phyloP scores from a whole-genome alignment of 1,284 basidiomycete species.

The Ustilago trichophora region DNA sequence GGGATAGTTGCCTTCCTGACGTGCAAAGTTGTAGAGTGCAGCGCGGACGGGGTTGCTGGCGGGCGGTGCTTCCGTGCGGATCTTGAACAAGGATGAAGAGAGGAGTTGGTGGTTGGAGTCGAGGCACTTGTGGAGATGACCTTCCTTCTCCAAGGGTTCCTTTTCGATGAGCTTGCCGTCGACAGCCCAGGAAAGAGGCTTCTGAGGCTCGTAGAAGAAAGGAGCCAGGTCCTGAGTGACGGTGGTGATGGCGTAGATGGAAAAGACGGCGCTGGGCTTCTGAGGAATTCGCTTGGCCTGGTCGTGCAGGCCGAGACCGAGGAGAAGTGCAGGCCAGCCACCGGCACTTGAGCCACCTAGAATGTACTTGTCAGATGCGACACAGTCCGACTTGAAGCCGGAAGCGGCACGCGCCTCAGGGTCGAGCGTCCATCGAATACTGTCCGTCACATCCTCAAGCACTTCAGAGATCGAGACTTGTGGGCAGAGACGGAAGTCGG shows the following conservation, averaged over 20 bases:
- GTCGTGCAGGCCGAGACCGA: conserved; percentile 37
- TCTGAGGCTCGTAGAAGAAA: conserved; percentile 46
- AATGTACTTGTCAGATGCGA: conserved; percentile 33
- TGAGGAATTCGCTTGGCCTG: conserved; percentile 20
- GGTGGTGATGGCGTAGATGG: conserved; percentile 54
- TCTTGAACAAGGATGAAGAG: conserved; percentile 6
- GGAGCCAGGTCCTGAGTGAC: conserved; percentile 27
- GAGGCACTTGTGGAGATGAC: conserved; percentile 33
- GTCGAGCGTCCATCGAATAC: conserved; percentile 35
- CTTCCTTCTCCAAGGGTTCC: conserved; percentile 18
- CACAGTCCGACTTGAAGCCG: conserved; percentile 18
- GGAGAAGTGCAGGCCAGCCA: conserved; percentile 49
- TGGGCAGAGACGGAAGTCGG: conserved; percentile 54
- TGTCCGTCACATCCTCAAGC: conserved; percentile 47
- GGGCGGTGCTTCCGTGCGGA: conserved; percentile 42
- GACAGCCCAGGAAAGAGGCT: conserved; percentile 45
- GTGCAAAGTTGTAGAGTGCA: conserved; percentile 48
- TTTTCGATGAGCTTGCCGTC: conserved; percentile 30
- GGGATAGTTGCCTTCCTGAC: conserved; percentile 48
- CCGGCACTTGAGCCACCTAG: conserved; percentile 52
- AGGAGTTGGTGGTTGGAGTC: conserved; percentile 17
- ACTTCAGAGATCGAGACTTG: conserved; percentile 45
- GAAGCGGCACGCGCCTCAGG: conserved; percentile 17
- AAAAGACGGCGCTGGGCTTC: conserved; percentile 36
- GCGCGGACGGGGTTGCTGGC: conserved; percentile 37